Evolutionary conservation across 805 yeast species (phyloP), one percentile per base, ranked within the genome.

Genomic region (Cyberlindnera euphorbiae): DNA sequence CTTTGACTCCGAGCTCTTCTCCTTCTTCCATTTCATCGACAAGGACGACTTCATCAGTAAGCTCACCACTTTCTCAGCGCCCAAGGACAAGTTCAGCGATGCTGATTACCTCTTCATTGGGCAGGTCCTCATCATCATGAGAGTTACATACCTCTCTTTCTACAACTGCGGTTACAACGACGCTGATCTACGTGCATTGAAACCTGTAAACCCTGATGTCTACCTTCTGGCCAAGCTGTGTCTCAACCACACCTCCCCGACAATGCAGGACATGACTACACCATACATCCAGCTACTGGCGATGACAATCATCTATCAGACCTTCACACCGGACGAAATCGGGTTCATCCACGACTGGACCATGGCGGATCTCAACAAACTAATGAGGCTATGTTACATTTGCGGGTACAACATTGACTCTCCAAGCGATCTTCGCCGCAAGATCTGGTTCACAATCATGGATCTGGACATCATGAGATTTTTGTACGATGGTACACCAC

Each of bases 141-240:
- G 49, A 33, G 38, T 47, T 15, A 31, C 43, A 3, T 44, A 33
- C 24, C 14, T 47, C 11, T 47, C 51, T 9, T 32, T 31, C 15
- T 47, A 40, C 31, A 42, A 42, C 36, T 47, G 51, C 33, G 49
- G 51, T 0, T 45, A 45, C 19, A 38, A 39, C 13, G 38, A 29
- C 13, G 30, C 6, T 3, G 43, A 39, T 11, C 18, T 36, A 5
- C 32, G 25, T n/a, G 31, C 33, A 16, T 7, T 31, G 15, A 29
- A 35, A 27, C 22, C 31, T 1, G 39, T 45, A 4, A 32, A 31
- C 13, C 30, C 39, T 2, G 42, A 43, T 6, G 45, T 36, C 4
- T 36, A 25, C 15, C 26, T 33, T n/a, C 13, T 45, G 25, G 41
- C 49, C 4, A 32, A 32, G 28, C 23, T 45, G 13, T 45, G 49